Conservation (phyloP, 192 early-diverging fungal genomes). For the Linnemannia exigua region DNA sequence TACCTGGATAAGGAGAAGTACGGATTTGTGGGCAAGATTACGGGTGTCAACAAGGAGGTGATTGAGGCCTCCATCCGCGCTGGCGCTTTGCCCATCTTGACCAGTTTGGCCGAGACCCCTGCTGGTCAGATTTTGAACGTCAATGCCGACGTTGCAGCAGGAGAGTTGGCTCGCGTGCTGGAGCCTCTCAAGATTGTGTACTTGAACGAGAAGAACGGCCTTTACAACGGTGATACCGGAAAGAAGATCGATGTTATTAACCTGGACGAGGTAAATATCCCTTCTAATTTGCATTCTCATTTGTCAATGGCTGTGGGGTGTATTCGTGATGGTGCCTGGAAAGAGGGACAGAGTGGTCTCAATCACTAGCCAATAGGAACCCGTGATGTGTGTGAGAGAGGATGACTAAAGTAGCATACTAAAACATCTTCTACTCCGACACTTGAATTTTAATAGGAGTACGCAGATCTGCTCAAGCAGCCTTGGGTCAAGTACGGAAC, state of each 20-base stretch:
- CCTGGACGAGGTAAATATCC: conserved; percentile 86
- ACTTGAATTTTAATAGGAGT: conserved; percentile 75
- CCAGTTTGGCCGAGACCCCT: conserved; percentile 95
- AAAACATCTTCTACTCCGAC: background rate
- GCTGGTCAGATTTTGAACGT: conserved; percentile 98
- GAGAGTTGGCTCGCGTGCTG: conserved; percentile 94
- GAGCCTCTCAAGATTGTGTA: conserved; percentile 99
- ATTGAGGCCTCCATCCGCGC: conserved; percentile 95
- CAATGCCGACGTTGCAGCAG: conserved; percentile 98
- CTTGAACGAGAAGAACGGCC: conserved; percentile 97
- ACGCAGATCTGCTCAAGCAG: conserved; percentile 93
- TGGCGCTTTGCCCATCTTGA: conserved; percentile 96
- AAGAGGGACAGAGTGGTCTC: background rate
- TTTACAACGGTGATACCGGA: conserved; percentile 94
- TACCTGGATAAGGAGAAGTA: conserved; percentile 97
- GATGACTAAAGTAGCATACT: conserved; percentile 1
- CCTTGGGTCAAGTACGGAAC: conserved; percentile 98
- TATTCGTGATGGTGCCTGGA: background rate
- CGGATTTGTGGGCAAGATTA: conserved; percentile 94
- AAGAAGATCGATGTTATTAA: conserved; percentile 98
- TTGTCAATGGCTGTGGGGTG: background rate
- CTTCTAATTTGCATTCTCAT: background rate
- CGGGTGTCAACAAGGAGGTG: conserved; percentile 90
- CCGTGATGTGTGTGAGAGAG: background rate
- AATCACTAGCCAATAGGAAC: background rate